These are phyloP conservation scores for Populus alba DNA, from an alignment of 345 rosid species.

Conservation along the genomic window DNA sequence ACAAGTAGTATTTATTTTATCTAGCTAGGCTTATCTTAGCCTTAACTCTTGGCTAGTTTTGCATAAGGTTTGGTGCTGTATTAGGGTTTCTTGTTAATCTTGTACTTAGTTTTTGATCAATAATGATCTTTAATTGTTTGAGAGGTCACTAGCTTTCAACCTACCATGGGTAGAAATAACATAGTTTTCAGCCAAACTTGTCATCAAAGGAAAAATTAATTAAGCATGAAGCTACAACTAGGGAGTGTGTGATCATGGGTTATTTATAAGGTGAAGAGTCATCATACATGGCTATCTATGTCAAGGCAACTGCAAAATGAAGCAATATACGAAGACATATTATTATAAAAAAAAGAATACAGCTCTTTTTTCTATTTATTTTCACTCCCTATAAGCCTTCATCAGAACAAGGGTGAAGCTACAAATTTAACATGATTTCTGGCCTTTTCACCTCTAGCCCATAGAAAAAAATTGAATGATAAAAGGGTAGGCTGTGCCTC, in stretches of 20 bases:
- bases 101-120: background rate
- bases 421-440: background rate
- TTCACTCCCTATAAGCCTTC: background rate
- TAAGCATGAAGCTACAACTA: background rate
- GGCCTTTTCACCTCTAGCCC: background rate
- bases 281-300: background rate
- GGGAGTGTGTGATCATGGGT: conserved; percentile 6
- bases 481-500: background rate
- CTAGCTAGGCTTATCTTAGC: background rate
- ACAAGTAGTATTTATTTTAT: background rate
- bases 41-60: background rate
- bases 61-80: background rate
- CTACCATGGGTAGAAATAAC: background rate
- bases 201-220: conserved; percentile 13
- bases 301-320: background rate
- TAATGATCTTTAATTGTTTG: background rate
- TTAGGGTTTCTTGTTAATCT: background rate
- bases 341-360: background rate
- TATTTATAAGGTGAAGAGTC: conserved; percentile 24
- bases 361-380: background rate
- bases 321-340: background rate
- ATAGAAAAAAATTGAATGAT: background rate
- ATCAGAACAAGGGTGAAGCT: background rate
- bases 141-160: background rate
- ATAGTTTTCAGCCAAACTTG: conserved; percentile 24